phyloP scores from a whole-genome alignment of 2,329 filamentous ascomycete genomes.

The Neocucurbitaria cava region DNA sequence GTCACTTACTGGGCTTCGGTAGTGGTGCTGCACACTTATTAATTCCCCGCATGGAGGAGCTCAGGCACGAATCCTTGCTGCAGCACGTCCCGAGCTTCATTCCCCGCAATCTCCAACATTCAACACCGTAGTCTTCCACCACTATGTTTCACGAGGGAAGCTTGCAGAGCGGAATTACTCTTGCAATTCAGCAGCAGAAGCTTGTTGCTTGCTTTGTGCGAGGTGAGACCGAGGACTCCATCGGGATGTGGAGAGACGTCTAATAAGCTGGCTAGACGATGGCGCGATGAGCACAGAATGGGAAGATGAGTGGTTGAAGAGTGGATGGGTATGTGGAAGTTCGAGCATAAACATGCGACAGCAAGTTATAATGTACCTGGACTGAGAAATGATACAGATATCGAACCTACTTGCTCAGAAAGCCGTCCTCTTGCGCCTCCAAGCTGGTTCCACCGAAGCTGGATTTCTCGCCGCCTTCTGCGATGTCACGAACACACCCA shows the following conservation, averaged over 20 bases:
- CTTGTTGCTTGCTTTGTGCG: conserved; percentile 85
- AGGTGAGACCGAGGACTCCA: conserved; percentile 56
- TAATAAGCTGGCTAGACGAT: conserved; percentile 62
- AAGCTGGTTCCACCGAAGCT: conserved; percentile 78
- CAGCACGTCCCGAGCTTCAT: conserved; percentile 20
- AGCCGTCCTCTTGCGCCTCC: conserved; percentile 73
- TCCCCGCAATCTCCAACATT: conserved; percentile 24
- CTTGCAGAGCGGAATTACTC: conserved; percentile 79
- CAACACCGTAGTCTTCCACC: conserved; percentile 10
- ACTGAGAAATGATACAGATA: conserved; percentile 33
- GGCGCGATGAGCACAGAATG: conserved; percentile 72
- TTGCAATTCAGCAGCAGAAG: conserved; percentile 77
- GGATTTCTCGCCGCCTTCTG: conserved; percentile 83
- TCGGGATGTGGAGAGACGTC: conserved; percentile 16
- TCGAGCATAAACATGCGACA: not conserved
- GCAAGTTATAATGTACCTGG: not conserved
- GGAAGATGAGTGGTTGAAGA: conserved; percentile 71
- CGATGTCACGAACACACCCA: conserved; percentile 78
- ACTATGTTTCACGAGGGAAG: conserved; percentile 82
- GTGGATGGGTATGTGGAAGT: conserved; percentile 40
- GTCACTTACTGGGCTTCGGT: conserved; percentile 13
- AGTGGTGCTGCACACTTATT: conserved; percentile 7
- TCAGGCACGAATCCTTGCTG: conserved; percentile 22
- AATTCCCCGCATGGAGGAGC: conserved; percentile 15
- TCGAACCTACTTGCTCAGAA: conserved; percentile 63